Evolutionary conservation across 331 rosid genomes (phyloP), one percentile per base, ranked within the genome.

Genomic region (Saraca asoca): DNA sequence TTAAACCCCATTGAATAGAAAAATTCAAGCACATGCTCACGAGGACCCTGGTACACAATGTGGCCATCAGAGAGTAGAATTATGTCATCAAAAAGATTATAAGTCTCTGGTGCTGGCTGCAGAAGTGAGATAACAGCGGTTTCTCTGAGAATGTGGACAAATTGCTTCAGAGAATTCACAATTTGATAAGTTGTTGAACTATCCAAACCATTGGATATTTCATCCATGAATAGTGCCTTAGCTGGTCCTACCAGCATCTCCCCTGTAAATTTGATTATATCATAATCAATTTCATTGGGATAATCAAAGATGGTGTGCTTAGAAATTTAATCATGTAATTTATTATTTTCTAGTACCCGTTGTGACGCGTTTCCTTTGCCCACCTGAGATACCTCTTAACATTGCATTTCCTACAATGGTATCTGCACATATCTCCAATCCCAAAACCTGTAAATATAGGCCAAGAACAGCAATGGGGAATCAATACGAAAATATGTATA

Each of bases 71-170:
- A 82, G 44, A 87, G 78, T 34, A 85, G 79, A 71, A 87, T 48
- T 51, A 87, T 82, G 68, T 85, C 91, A 64, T 87, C 95, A 24
- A 87, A 87, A 9, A 87, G 88, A 62, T 80, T 71, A 62, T 82
- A 87, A 44, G 95, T 85, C 82, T 87, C 95, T 0, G 90, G 95
- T 9, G 95, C 82, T 48, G 95, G 95, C 75, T 87, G 95, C 33
- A 87, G 74, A 11, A 87, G 80, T 16, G 95, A 87, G 74, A 87
- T 79, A 29, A 76, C 66, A 0, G 64, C 70, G 0, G 95, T 87
- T 59, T 83, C 91, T 16, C 85, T 64, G 57, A 85, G 69, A 63
- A 87, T 78, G 62, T 87, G 95, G 35, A 78, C 79, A 19, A n/a
- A 60, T 43, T 87, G 95, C 85, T 74, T 82, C 8, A 85, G 50